A percentile compares a stretch with the other conserved stretches of the same genome.
Evolutionary conservation across 2,329 filamentous ascomycete species (phyloP).

Genomic region (Aureobasidium sp.): DNA sequence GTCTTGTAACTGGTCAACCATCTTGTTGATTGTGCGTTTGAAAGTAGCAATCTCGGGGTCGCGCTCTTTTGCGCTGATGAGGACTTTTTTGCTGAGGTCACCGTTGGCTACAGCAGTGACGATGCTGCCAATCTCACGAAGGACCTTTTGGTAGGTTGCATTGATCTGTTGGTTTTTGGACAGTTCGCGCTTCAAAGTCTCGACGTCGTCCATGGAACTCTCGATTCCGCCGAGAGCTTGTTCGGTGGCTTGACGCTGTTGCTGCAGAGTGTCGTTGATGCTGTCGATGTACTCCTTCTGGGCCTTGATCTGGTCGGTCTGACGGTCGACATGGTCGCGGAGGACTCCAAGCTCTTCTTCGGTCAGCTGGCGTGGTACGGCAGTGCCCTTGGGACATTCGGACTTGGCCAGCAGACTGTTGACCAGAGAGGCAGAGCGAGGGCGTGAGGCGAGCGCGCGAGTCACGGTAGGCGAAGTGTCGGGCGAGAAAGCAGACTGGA

Average conservation of each 20-base stretch:
- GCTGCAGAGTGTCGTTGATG: constrained; percentile 76
- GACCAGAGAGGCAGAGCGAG: constrained; percentile 36
- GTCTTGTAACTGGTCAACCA: constrained; percentile 97
- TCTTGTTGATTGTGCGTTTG: constrained; percentile 96
- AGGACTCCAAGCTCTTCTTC: constrained; percentile 80
- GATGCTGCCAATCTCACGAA: constrained; percentile 94
- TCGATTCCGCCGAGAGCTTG: constrained; percentile 72
- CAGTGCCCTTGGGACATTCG: constrained; percentile 41
- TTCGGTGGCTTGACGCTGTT: constrained; percentile 80
- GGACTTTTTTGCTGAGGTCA: constrained; percentile 92
- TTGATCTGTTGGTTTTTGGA: constrained; percentile 98
- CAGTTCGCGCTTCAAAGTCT: constrained; percentile 82
- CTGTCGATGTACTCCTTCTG: constrained; percentile 80
- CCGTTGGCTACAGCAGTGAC: constrained; percentile 93
- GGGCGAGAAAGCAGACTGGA: constrained; percentile 51
- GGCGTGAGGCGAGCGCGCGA: constrained; percentile 29
- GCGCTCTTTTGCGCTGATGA: constrained; percentile 93
- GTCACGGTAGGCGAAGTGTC: constrained; percentile 36
- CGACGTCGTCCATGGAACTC: constrained; percentile 78
- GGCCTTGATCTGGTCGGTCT: constrained; percentile 83
- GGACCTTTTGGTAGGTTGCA: constrained; percentile 93
- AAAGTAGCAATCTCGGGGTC: constrained; percentile 97
- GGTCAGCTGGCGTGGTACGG: constrained; percentile 52
- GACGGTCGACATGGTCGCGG: constrained; percentile 84
- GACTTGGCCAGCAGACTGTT: constrained; percentile 49